Evolutionary conservation across 139 green algal species (phyloP).

Genomic region (Chlamydomonas sp.): DNA sequence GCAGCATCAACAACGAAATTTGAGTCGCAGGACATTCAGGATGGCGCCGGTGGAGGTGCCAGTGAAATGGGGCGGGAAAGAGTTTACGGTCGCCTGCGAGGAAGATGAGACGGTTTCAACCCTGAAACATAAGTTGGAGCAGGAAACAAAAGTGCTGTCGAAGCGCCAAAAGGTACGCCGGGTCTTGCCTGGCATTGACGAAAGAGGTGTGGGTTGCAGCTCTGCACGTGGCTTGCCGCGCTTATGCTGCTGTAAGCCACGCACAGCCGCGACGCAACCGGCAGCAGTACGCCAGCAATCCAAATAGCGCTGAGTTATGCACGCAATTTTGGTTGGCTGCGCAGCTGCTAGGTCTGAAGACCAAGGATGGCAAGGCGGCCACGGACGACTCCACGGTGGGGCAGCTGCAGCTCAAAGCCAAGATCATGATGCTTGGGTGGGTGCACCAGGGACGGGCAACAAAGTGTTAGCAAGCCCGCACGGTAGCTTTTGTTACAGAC

Average conservation of each 20-base stretch:
- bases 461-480: too few species aligned
- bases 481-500: too few species aligned
- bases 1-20: too few species aligned
- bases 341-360: conserved; percentile 85
- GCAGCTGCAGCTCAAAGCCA: conserved; percentile 70
- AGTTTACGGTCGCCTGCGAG: conserved; percentile 48
- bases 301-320: neutral
- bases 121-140: conserved; percentile 72
- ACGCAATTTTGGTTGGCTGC: neutral
- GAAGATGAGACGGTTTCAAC: conserved; percentile 58
- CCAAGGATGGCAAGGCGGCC: conserved; percentile 63
- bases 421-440: conserved; percentile 88
- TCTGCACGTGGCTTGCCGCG: neutral
- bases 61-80: conserved; percentile 55
- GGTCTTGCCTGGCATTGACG: neutral
- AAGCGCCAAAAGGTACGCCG: conserved; percentile 69
- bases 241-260: neutral
- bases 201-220: neutral
- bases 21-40: too few species aligned
- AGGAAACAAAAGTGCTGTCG: conserved; percentile 58
- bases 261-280: neutral
- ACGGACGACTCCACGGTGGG: conserved; percentile 54
- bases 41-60: conserved; percentile 12
- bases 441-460: neutral
- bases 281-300: neutral